Base-by-base conservation (phyloP, 805 yeast genomes). In the Metschnikowia colocasiae region DNA sequence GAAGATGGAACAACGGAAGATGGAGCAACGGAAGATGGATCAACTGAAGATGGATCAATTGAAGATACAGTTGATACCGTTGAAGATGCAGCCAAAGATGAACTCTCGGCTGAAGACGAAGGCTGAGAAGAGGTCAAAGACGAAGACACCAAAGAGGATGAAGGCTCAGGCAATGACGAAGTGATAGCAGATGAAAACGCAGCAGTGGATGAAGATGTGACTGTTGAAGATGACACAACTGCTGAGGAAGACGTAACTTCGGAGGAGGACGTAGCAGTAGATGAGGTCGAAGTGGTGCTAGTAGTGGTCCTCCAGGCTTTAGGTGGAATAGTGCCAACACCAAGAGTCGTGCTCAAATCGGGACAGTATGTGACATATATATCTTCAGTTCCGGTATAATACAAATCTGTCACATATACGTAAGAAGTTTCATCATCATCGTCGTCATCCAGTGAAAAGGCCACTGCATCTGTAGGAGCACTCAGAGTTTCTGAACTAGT, bases 361-460 rank as follows among this genome's bases (percentile, higher is more conserved):
- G 34, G 33, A 27, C 52, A 48, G 35, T 45, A 48, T 1, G 52
- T 49, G 8, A 45, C 36, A 33, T 38, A 41, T 5, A 13, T 3
- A 15, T 42, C 10, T 31, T 43, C 47, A 16, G 13, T 32, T 6
- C 18, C 9, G 13, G n/a, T 6, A 6, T 30, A 9, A 30, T 9
- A 30, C 33, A 16, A 18, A 6, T 4, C 13, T 8, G 39, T 36
- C 15, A 7, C 39, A 36, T 36, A 36, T 2, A 15, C 29, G 29
- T 36, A 36, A 19, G n/a, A 22, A 7, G 39, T 36, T 15, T 7
- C 20, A 23, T 36, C 39, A 23, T 36, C 39, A 19, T 20, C 4
- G 13, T 36, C 30, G 8, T 33, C 15, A 3, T 20, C 13, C 38
- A 36, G 29, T 7, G 39, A 36, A 7, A 29, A 23, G 8, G 37